Percentiles rank a stretch among this genome's conserved stretches.
Evolutionary conservation across 1,284 basidiomycete genomes (phyloP).

Genomic region (Hymenochaete sp.): DNA sequence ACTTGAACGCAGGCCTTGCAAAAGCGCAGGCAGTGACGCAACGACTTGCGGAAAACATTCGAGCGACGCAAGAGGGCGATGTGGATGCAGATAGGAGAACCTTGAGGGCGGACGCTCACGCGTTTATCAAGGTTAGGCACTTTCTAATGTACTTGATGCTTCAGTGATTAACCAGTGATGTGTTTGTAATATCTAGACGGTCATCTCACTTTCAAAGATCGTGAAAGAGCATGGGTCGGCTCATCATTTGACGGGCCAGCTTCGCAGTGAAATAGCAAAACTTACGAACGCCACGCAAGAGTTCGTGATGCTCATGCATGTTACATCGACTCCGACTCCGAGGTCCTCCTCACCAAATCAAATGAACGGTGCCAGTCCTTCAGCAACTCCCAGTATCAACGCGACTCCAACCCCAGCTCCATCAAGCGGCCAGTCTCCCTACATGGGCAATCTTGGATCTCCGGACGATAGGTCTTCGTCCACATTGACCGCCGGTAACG

Average conservation of each 20-base stretch:
- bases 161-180: too few species aligned
- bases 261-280: slow-evolving; percentile 60
- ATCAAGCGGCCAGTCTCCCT: slow-evolving; percentile 25
- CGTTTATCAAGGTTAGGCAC: slow-evolving; percentile 67
- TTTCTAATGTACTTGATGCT: too few species aligned
- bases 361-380: slow-evolving; percentile 24
- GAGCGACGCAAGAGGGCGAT: slow-evolving; percentile 41
- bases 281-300: slow-evolving; percentile 72
- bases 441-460: slow-evolving; percentile 2
- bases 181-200: slow-evolving; percentile 48
- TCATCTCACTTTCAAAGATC: slow-evolving; percentile 58
- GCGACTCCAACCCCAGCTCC: neutral
- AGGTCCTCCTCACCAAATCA: slow-evolving; percentile 57
- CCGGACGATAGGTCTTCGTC: slow-evolving; percentile 11
- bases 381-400: neutral
- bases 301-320: slow-evolving; percentile 68
- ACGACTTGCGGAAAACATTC: slow-evolving; percentile 46
- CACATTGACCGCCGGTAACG: slow-evolving; percentile 4
- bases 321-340: slow-evolving; percentile 55
- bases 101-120: slow-evolving; percentile 60
- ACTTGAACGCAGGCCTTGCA: slow-evolving; percentile 42
- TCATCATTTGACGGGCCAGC: slow-evolving; percentile 44
- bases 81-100: slow-evolving; percentile 42
- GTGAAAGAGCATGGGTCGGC: slow-evolving; percentile 52
- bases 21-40: slow-evolving; percentile 51